Percentiles rank a stretch among this genome's conserved stretches.
phyloP scores from a whole-genome alignment of 345 rosid species.

The Durio zibethinus region DNA sequence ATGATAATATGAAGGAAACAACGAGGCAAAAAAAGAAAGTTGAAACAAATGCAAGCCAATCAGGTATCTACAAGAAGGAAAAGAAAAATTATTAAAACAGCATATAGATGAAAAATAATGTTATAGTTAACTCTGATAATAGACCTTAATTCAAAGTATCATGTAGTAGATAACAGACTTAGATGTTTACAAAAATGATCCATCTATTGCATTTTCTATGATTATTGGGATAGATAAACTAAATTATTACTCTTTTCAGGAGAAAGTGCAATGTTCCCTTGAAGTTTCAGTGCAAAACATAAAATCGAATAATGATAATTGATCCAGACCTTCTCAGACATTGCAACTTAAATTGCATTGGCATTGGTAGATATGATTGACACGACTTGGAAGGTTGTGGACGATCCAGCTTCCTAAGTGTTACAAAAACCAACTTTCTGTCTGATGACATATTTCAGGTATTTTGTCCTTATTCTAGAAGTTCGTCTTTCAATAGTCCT shows the following conservation, averaged over 20 bases:
- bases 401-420: slow-evolving; percentile 56
- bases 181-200: background rate
- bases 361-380: slow-evolving; percentile 59
- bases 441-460: slow-evolving; percentile 61
- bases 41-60: slow-evolving; percentile 49
- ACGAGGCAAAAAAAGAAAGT: slow-evolving; percentile 55
- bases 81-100: background rate
- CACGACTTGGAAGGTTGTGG: slow-evolving; percentile 58
- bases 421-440: slow-evolving; percentile 67
- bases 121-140: background rate
- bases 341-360: slow-evolving; percentile 62
- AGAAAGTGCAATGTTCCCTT: too few species aligned
- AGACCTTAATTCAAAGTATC: background rate
- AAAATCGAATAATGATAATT: background rate
- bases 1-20: slow-evolving; percentile 45
- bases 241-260: too few species aligned
- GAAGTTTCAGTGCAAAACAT: background rate
- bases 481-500: slow-evolving; percentile 70
- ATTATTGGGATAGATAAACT: too few species aligned
- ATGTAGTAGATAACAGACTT: background rate
- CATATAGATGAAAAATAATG: background rate
- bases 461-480: slow-evolving; percentile 52
- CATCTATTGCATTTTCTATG: too few species aligned
- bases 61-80: slow-evolving; percentile 46
- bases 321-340: slow-evolving; percentile 51